Percentiles rank a stretch among this genome's conserved stretches.
These are phyloP conservation scores for Lactarius akahatsu DNA, from an alignment of 768 basidiomycete genomes.

Conservation along the genomic window DNA sequence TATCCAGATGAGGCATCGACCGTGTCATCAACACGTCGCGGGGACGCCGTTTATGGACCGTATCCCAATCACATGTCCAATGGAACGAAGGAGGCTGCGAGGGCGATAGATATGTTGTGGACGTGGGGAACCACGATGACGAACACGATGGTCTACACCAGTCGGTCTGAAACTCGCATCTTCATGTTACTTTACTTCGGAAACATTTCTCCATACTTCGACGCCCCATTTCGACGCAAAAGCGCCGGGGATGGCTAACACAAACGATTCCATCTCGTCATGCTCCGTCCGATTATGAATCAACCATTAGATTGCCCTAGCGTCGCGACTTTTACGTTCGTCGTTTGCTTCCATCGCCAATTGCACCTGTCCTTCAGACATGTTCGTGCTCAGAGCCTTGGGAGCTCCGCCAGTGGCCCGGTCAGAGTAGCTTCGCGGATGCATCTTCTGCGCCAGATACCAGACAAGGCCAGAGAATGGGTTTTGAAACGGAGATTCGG, in stretches of 20 bases:
- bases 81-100: no score
- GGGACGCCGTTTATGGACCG: no score
- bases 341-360: no score
- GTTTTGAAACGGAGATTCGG: slow-evolving; percentile 13
- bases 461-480: neutral
- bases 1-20: neutral
- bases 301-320: neutral
- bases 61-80: no score
- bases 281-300: neutral
- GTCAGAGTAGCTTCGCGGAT: no score
- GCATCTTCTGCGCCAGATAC: no score
- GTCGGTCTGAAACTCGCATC: neutral
- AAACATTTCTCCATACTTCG: slow-evolving; percentile 3
- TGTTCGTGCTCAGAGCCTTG: no score
- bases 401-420: no score
- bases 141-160: no score
- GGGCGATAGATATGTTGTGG: neutral
- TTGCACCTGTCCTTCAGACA: no score
- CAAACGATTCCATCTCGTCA: slow-evolving; percentile 4
- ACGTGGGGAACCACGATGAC: neutral
- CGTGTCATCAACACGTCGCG: slow-evolving; percentile 1
- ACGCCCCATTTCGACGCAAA: slow-evolving; percentile 19
- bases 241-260: slow-evolving; percentile 7
- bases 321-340: slow-evolving; percentile 1
- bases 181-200: neutral